Base-by-base conservation (phyloP, 2,329 filamentous ascomycete genomes). In the Fusarium nygamai region DNA sequence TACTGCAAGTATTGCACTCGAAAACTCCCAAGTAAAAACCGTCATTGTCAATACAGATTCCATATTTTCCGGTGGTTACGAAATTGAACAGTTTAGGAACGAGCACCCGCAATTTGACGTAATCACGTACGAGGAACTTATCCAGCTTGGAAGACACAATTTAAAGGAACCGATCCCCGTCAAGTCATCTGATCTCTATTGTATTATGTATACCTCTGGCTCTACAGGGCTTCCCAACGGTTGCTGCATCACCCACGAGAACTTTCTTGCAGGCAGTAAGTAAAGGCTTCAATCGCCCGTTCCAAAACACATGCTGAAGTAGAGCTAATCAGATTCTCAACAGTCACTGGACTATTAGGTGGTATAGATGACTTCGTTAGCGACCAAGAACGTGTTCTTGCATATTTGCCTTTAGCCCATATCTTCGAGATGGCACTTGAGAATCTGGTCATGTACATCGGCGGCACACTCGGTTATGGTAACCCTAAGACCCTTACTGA, bases 351-450 rank as follows among this genome's bases (percentile, higher is more conserved):
- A 81, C 90, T 98, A 50, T 90, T 92, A 80, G 88, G 89, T 46
- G 91, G 94, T 71, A 91, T 98, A 56, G 93, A 93, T 27, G 91
- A 92, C 67, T 92, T 92, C 78, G 90, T 98, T 56, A 92, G 92
- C 69, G 91, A 92, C 67, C 90, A 89, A 51, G 96, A 99, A 77
- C 89, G 89, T 53, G 87, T 98, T 48, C 89, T 99, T 50, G 94
- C 95, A 29, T 99, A 98, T 83, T 90, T 99, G 20, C 96, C 96
- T 4, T 91, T 97, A 62, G 95, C 96, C 5, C 96, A 99, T 81
- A 98, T 98, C 79, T 91, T 98, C 78, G 96, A 99, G 83, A 96
- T 98, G 83, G 93, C 96, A 67, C 94, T 99, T 74, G 96, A 99
- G 84, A 98, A 97, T 82, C 87, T 95, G 11, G 94, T 93, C 67